These are phyloP conservation scores for Manihot esculenta DNA, from an alignment of 441 rosid species.

Conservation along the genomic window DNA sequence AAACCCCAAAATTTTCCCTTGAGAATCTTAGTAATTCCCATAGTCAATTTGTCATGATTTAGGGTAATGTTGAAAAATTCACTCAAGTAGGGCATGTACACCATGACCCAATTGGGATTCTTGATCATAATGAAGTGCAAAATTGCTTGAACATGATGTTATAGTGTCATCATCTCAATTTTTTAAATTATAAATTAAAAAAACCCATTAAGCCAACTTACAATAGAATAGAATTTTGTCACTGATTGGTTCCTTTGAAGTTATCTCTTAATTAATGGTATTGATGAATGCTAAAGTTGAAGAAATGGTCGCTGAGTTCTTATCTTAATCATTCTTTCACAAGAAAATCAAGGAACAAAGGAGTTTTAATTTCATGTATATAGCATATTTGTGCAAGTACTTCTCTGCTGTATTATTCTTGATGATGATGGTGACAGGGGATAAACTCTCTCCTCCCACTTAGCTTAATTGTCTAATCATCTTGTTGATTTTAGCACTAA, in stretches of 20 bases:
- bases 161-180: conserved; percentile 22
- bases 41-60: background rate
- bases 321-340: conserved; percentile 12
- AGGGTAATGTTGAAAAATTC: conserved; percentile 2
- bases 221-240: background rate
- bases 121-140: background rate
- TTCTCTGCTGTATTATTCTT: conserved; percentile 1
- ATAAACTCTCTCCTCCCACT: conserved; percentile 9
- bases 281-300: background rate
- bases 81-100: background rate
- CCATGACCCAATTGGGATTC: background rate
- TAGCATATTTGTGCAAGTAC: background rate
- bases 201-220: background rate
- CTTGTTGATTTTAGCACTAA: background rate
- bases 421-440: background rate
- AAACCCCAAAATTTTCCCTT: background rate
- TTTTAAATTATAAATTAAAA: background rate
- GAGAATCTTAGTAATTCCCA: background rate
- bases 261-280: background rate
- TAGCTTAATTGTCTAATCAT: conserved; percentile 17
- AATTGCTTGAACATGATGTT: conserved; percentile 23
- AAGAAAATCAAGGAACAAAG: too few species aligned
- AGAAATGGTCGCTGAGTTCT: conserved; percentile 8
- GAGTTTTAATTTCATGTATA: background rate
- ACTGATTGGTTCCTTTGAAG: background rate